Base-by-base conservation (phyloP, 345 rosid genomes). In the Gossypium arboreum region DNA sequence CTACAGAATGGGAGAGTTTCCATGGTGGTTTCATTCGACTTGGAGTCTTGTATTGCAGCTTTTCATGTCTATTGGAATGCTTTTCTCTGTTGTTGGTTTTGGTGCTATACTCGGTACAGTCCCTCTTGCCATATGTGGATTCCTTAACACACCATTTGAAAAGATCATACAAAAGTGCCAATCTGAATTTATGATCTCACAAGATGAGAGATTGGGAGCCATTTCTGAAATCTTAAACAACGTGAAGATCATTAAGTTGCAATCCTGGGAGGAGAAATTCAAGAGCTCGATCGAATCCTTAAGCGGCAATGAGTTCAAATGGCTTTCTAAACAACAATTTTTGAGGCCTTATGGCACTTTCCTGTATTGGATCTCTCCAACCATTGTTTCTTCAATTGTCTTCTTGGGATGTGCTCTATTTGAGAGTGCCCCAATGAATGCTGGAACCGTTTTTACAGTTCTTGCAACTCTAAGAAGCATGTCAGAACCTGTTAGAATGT, bases 201-300 rank as follows among this genome's bases (percentile, higher is more conserved):
- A 93, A 67, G 98, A 93, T 18, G 88, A 86, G 76, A 77, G 94
- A 50, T 73, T 93, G 2, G 79, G 91, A 73, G 75, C 88, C 16
- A 89, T 89, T 12, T 84, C 90, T 12, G 98, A 93, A 85, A 83
- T 84, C 76, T 75, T 93, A 45, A 89, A 86, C 74, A 88, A 80
- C 77, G 88, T 93, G 92, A 93, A 91, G 80, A 84, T 89, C 81
- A 88, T 91, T 54, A 91, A 93, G 88, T 54, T 93, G 62, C 92
- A 91, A 61, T 85, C 98, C 0, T 91, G 97, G 98, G 97, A 87
- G 83, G 90, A 84, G 41, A 86, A 87, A 73, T 91, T 92, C 85
- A 83, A 87, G 81, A 81, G 72, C 76, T 76, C 80, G 83, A 87
- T 91, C 22, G 89, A 87, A 50, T 82, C 85, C 2, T 60, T 43